Percentiles rank a stretch among this genome's conserved stretches.
phyloP scores from a whole-genome alignment of 306 rosid species.

The Argentina anserina region DNA sequence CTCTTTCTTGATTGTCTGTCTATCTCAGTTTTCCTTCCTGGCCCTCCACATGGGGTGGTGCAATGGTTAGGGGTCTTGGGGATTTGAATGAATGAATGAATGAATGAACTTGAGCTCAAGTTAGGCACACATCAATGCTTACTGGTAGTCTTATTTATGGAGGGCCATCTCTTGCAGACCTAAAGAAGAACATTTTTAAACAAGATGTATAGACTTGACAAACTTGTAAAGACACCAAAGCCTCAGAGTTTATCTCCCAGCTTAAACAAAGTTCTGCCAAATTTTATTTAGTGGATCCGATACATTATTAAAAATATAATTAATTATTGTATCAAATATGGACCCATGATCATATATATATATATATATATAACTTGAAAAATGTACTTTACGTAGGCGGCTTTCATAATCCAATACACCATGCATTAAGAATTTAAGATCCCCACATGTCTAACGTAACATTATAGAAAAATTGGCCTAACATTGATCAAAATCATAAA shows the following conservation, averaged over 20 bases:
- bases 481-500: no score
- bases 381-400: neutral
- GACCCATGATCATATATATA: neutral
- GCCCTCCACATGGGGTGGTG: conserved; percentile 14
- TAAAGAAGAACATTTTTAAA: conserved; percentile 9
- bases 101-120: neutral
- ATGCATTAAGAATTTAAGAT: no score
- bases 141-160: neutral
- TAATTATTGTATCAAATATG: neutral
- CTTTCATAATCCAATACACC: neutral
- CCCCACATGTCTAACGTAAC: neutral
- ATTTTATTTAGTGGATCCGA: neutral
- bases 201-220: conserved; percentile 1
- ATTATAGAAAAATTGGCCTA: no score
- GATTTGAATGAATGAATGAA: neutral
- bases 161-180: conserved; percentile 2
- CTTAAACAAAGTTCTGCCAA: neutral
- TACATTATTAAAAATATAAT: neutral
- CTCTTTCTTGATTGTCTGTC: neutral
- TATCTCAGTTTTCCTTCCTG: neutral
- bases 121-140: conserved; percentile 5
- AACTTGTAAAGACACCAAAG: conserved; percentile 8
- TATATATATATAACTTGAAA: no score
- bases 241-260: conserved; percentile 17
- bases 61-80: neutral